Percentiles rank a stretch among this genome's conserved stretches.
These are phyloP conservation scores for Rhododendron vialii DNA, from an alignment of 148 eudicot species.

Conservation along the genomic window DNA sequence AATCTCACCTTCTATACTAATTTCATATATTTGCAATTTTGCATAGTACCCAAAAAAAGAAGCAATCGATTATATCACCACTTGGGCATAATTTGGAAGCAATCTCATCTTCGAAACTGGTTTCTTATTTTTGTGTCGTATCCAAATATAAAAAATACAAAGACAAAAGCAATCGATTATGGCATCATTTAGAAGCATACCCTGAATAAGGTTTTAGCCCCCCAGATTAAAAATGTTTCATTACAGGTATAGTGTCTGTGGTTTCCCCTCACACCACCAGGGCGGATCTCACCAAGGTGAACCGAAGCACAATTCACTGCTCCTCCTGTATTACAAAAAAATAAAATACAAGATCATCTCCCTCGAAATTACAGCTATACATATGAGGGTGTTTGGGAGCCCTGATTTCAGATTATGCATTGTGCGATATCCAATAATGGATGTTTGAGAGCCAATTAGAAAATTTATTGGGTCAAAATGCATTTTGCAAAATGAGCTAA, in stretches of 20 bases:
- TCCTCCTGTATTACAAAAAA: slow-evolving; percentile 47
- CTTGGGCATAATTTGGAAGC: background rate
- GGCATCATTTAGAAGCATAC: slow-evolving; percentile 31
- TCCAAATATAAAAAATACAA: background rate
- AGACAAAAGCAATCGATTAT: background rate
- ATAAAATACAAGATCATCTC: background rate
- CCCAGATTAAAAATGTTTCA: slow-evolving; percentile 93
- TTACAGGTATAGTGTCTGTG: slow-evolving; percentile 84
- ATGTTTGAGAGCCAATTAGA: background rate
- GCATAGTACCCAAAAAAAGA: background rate
- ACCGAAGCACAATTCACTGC: slow-evolving; percentile 66
- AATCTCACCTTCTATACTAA: background rate
- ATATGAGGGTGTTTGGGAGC: background rate
- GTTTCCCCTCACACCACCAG: slow-evolving; percentile 80
- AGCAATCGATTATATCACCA: background rate
- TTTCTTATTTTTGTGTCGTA: background rate
- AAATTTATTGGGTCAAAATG: background rate
- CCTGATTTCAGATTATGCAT: background rate
- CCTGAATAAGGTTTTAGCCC: slow-evolving; percentile 81
- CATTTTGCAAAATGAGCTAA: background rate
- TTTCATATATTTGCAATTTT: background rate
- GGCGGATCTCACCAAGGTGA: slow-evolving; percentile 85
- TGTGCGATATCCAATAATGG: background rate
- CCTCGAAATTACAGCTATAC: background rate
- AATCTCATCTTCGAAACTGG: background rate